These are phyloP conservation scores for Syzygium oleosum DNA, from an alignment of 345 rosid genomes.

Conservation along the genomic window DNA sequence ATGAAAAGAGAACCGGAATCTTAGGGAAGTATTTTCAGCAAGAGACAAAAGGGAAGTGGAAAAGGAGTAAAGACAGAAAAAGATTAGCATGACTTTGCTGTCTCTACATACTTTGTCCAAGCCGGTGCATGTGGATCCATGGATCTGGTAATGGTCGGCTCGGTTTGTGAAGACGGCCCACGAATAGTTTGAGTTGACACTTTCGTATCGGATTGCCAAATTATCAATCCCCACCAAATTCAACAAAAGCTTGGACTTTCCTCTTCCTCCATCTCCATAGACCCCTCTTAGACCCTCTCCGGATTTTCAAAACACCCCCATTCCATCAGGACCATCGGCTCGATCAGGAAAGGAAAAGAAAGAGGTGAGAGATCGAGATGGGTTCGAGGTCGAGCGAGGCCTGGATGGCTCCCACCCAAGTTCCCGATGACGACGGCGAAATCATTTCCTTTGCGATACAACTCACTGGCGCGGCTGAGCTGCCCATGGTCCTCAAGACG, in stretches of 20 bases:
- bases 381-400: neutral
- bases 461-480: constrained; percentile 8
- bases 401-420: neutral
- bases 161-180: too few relatives aligned
- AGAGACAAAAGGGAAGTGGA: too few relatives aligned
- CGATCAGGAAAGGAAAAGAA: neutral
- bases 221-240: too few relatives aligned
- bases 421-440: constrained; percentile 17
- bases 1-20: too few relatives aligned
- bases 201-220: too few relatives aligned
- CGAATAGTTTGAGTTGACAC: too few relatives aligned
- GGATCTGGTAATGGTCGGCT: too few relatives aligned
- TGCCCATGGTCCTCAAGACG: constrained; percentile 22
- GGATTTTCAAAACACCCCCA: neutral
- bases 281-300: neutral
- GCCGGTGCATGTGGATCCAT: too few relatives aligned
- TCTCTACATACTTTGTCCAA: too few relatives aligned
- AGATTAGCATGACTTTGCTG: too few relatives aligned
- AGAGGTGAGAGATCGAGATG: neutral
- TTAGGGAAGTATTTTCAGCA: too few relatives aligned
- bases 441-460: constrained; percentile 14
- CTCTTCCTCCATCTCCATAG: neutral
- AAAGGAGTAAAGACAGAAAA: too few relatives aligned
- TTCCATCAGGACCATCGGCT: neutral
- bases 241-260: neutral